phyloP scores from a whole-genome alignment of 305 asterid genomes.

The Galium porrigens region DNA sequence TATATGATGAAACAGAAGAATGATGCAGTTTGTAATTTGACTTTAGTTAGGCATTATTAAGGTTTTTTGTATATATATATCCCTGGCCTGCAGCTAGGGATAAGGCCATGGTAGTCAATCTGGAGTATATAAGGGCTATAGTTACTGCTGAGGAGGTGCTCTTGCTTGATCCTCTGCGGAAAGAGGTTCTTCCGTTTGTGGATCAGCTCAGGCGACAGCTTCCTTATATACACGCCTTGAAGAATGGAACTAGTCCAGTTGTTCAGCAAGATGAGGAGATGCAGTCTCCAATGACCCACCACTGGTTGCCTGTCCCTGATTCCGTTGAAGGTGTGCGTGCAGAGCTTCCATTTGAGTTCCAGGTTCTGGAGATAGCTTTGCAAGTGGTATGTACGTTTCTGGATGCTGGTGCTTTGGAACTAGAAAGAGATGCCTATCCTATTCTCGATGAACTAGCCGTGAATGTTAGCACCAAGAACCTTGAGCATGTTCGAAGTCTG shows the following conservation, averaged over 20 bases:
- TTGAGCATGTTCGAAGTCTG: slow-evolving; percentile 79
- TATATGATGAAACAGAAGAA: background rate
- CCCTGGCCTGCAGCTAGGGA: slow-evolving; percentile 94
- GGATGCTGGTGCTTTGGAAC: slow-evolving; percentile 68
- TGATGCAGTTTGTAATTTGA: background rate
- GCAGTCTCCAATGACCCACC: slow-evolving; percentile 39
- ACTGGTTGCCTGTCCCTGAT: slow-evolving; percentile 52
- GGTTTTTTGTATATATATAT: background rate
- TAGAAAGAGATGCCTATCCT: slow-evolving; percentile 88
- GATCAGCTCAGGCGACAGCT: slow-evolving; percentile 81
- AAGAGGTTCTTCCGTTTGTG: slow-evolving; percentile 90
- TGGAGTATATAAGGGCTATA: slow-evolving; percentile 86
- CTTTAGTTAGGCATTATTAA: too few relatives aligned
- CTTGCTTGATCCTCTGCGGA: slow-evolving; percentile 81
- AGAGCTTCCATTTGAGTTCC: slow-evolving; percentile 94
- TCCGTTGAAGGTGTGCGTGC: slow-evolving; percentile 57
- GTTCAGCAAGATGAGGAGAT: slow-evolving; percentile 33
- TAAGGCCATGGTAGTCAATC: slow-evolving; percentile 86
- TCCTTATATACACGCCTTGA: slow-evolving; percentile 31
- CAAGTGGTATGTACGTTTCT: slow-evolving; percentile 77
- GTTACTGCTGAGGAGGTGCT: slow-evolving; percentile 85
- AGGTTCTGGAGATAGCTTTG: slow-evolving; percentile 78
- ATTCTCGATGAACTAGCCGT: slow-evolving; percentile 82
- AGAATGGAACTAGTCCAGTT: slow-evolving; percentile 24
- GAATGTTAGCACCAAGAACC: slow-evolving; percentile 79